A percentile compares a stretch with the other conserved stretches of the same genome.
These are phyloP conservation scores for Picochlorum sp. DNA, from an alignment of 139 green algal species.

Conservation along the genomic window DNA sequence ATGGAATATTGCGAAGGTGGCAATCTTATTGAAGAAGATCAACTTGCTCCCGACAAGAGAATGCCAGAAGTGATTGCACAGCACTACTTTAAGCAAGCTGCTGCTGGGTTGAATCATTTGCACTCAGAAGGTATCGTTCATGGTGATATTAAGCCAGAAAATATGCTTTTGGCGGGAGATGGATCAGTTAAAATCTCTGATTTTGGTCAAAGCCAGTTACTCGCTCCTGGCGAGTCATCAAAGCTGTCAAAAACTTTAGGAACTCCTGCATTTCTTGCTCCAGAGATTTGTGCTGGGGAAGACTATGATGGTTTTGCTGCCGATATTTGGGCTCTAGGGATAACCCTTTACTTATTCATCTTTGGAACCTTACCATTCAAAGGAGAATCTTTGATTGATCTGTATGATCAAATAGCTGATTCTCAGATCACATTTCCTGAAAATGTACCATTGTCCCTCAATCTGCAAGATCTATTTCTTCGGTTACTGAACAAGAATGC, in stretches of 20 bases:
- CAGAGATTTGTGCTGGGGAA: constrained; percentile 39
- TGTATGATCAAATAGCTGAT: constrained; percentile 22
- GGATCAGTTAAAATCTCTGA: constrained; percentile 75
- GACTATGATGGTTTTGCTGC: constrained; percentile 36
- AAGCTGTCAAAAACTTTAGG: constrained; percentile 19
- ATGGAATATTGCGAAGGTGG: constrained; percentile 77
- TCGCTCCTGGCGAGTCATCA: constrained; percentile 2
- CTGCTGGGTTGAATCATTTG: constrained; percentile 52
- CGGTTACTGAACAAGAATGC: constrained; percentile 10
- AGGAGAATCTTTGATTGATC: constrained; percentile 4
- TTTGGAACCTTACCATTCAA: constrained; percentile 41
- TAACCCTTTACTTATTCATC: constrained; percentile 72
- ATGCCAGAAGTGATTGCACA: constrained; percentile 48
- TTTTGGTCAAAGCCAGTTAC: constrained; percentile 61
- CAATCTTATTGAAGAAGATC: constrained; percentile 31
- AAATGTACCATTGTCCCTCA: constrained; percentile 1
- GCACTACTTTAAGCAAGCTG: constrained; percentile 36
- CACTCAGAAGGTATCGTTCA: constrained; percentile 63
- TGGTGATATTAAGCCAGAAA: constrained; percentile 82
- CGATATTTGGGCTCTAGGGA: constrained; percentile 75
- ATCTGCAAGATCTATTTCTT: constrained; percentile 24
- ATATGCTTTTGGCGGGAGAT: constrained; percentile 64
- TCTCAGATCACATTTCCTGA: constrained; percentile 9
- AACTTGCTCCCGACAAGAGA: constrained; percentile 25
- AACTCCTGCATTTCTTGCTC: constrained; percentile 27